Evolutionary conservation across 2,329 filamentous ascomycete species (phyloP).

Genomic region (Nigrospora sphaerica): DNA sequence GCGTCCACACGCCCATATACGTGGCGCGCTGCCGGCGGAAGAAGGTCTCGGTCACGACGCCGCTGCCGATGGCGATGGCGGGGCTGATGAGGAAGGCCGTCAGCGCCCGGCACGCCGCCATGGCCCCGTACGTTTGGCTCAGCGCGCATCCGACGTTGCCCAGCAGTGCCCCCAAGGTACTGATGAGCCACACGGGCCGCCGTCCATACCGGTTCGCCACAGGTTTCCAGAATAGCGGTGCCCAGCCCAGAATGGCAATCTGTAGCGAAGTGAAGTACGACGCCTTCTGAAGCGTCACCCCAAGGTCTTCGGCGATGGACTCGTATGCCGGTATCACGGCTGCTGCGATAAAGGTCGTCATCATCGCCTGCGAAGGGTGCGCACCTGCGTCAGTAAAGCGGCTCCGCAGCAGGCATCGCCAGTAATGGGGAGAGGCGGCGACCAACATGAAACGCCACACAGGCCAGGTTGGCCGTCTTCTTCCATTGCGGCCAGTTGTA

Average conservation of each 20-base stretch:
- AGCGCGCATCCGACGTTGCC: conserved; percentile 48
- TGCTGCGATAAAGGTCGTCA: conserved; percentile 48
- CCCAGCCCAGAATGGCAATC: conserved; percentile 45
- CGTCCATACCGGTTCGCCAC: conserved; percentile 46
- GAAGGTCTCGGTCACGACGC: conserved; percentile 49
- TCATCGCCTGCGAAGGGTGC: conserved; percentile 30
- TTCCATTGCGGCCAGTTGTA: conserved; percentile 50
- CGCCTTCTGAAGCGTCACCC: conserved; percentile 36
- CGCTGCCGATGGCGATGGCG: conserved; percentile 46
- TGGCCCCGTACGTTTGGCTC: conserved; percentile 37
- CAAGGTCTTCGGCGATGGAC: conserved; percentile 42
- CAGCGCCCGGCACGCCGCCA: conserved; percentile 44
- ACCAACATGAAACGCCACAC: conserved; percentile 43
- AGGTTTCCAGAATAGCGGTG: conserved; percentile 50
- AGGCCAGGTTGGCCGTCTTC: conserved; percentile 43
- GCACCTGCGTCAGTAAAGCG: not conserved
- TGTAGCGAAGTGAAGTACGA: conserved; percentile 49
- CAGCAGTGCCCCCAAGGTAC: conserved; percentile 35
- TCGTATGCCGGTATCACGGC: conserved; percentile 48
- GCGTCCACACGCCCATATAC: conserved; percentile 53
- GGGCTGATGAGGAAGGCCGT: conserved; percentile 49
- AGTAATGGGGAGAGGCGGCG: not conserved
- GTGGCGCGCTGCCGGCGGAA: conserved; percentile 46
- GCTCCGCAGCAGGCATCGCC: not conserved
- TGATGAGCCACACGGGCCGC: conserved; percentile 45